Conservation (phyloP, 2,329 filamentous ascomycete species). For the Seiridium unicorne region DNA sequence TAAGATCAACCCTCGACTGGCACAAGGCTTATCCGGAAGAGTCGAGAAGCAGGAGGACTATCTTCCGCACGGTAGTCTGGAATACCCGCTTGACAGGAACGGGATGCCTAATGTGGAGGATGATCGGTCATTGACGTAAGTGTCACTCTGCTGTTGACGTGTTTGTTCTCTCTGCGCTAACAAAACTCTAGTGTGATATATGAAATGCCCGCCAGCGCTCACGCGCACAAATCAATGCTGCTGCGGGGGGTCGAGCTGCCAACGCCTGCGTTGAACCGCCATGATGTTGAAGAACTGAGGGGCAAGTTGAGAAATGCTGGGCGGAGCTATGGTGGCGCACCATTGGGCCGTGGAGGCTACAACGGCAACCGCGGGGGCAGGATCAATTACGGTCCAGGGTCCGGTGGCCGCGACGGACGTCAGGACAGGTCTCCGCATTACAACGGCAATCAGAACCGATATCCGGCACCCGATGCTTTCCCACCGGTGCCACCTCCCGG, state of each 20-base stretch:
- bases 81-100: constrained; percentile 71
- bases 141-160: constrained; percentile 14
- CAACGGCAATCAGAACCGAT: constrained; percentile 47
- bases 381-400: constrained; percentile 30
- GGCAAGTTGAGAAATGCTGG: constrained; percentile 63
- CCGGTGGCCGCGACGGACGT: constrained; percentile 21
- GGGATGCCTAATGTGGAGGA: constrained; percentile 77
- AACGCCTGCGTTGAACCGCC: constrained; percentile 67
- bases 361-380: constrained; percentile 24
- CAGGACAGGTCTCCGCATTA: constrained; percentile 21
- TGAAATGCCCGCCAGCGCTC: constrained; percentile 70
- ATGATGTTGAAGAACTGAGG: constrained; percentile 73
- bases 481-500: constrained; percentile 25
- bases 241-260: constrained; percentile 78
- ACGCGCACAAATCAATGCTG: constrained; percentile 90
- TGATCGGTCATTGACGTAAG: constrained; percentile 81
- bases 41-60: constrained; percentile 82
- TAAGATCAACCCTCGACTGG: constrained; percentile 72
- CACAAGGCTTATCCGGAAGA: constrained; percentile 75
- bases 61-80: constrained; percentile 78
- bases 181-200: constrained; percentile 68
- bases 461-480: constrained; percentile 22
- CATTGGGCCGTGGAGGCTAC: constrained; percentile 39
- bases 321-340: constrained; percentile 69
- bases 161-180: constrained; percentile 24